These are phyloP conservation scores for Plasmopara viticola DNA, from an alignment of 352 stramenopile species.

Conservation along the genomic window DNA sequence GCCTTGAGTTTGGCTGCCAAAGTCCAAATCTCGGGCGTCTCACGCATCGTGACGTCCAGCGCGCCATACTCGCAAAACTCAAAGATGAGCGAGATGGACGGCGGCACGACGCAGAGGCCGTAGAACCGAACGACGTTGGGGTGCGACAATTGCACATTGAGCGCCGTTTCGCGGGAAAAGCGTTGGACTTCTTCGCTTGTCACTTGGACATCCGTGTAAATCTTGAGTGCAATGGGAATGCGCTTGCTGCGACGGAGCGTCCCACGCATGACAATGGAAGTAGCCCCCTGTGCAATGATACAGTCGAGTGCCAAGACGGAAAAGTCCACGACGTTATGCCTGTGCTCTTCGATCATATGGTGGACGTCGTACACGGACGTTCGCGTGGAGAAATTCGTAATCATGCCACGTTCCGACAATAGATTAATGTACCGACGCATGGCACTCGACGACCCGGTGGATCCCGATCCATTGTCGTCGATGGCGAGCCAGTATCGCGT, in stretches of 20 bases:
- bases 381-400: constrained; percentile 83
- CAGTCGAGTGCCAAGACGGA: constrained; percentile 63
- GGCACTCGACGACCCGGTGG: constrained; percentile 33
- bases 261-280: constrained; percentile 79
- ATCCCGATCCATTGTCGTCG: constrained; percentile 44
- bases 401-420: constrained; percentile 75
- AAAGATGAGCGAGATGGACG: constrained; percentile 81
- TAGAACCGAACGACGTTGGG: constrained; percentile 82
- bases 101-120: constrained; percentile 73
- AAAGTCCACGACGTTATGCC: constrained; percentile 79
- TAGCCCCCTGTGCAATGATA: constrained; percentile 74
- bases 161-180: constrained; percentile 74
- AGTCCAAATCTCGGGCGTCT: constrained; percentile 49
- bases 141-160: constrained; percentile 78
- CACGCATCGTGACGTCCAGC: constrained; percentile 48
- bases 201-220: constrained; percentile 80
- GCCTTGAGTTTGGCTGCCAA: constrained; percentile 73
- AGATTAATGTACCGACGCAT: constrained; percentile 73
- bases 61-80: constrained; percentile 83
- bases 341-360: constrained; percentile 82
- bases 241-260: constrained; percentile 37
- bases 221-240: constrained; percentile 72
- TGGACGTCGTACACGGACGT: constrained; percentile 87
- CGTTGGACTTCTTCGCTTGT: constrained; percentile 76
- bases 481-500: constrained; percentile 83